Conservation (phyloP, 495 filamentous ascomycete species). For the Podospora anserina region DNA sequence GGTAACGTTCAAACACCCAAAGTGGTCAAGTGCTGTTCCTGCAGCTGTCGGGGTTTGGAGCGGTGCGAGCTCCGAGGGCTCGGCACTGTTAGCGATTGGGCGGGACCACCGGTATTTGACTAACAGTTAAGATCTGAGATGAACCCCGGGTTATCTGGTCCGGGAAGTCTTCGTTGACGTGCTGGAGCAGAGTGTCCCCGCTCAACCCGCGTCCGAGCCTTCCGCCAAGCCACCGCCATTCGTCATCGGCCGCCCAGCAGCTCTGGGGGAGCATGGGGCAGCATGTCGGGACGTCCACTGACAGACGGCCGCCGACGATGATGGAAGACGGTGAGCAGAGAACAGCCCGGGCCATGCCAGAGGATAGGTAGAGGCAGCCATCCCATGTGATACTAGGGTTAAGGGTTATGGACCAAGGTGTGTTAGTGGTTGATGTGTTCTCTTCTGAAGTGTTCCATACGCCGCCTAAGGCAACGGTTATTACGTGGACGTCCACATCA, state of each 20-base stretch:
- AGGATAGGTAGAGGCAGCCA: not conserved
- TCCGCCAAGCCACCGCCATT: constrained; percentile 26
- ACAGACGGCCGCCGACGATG: constrained; percentile 16
- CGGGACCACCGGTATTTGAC: not conserved
- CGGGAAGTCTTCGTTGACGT: constrained; percentile 25
- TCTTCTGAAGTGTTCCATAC: constrained; percentile 2
- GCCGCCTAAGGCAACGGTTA: not conserved
- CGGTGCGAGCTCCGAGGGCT: constrained; percentile 19
- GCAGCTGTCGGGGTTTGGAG: constrained; percentile 13
- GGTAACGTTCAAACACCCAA: not conserved
- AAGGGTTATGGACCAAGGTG: not conserved
- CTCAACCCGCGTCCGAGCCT: constrained; percentile 28
- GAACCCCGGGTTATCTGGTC: constrained; percentile 8
- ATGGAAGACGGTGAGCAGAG: constrained; percentile 10
- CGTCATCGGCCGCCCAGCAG: constrained; percentile 20
- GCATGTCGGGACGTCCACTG: not conserved
- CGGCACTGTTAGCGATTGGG: not conserved
- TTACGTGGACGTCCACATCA: not conserved
- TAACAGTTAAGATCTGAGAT: not conserved
- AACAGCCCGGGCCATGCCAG: not conserved
- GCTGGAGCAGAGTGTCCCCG: constrained; percentile 12
- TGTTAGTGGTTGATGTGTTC: constrained; percentile 17
- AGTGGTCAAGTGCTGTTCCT: not conserved
- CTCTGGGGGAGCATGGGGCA: not conserved
- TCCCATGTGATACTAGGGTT: not conserved